Conservation (phyloP, 257 asterid species). For the Fraxinus quadrangulata region DNA sequence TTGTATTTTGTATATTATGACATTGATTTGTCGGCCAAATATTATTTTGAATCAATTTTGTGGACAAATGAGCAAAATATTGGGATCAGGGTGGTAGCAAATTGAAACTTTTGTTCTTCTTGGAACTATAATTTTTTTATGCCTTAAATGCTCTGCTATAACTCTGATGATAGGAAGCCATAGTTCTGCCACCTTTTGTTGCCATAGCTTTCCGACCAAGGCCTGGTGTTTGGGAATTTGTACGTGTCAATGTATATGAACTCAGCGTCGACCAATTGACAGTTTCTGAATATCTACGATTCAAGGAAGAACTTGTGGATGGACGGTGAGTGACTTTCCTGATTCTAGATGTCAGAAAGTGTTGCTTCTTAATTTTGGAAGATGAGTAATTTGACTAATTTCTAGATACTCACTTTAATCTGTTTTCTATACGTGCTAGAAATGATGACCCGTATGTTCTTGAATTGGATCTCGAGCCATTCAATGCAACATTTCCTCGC, state of each 20-base stretch:
- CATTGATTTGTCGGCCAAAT: neutral
- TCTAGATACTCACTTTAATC: slow-evolving; percentile 2
- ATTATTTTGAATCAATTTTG: neutral
- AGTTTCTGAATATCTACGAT: slow-evolving; percentile 74
- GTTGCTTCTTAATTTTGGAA: neutral
- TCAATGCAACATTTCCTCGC: slow-evolving; percentile 86
- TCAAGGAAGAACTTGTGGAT: slow-evolving; percentile 89
- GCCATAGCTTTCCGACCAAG: slow-evolving; percentile 93
- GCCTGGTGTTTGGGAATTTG: slow-evolving; percentile 99
- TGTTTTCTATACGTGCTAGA: slow-evolving; percentile 40
- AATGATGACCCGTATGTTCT: slow-evolving; percentile 56
- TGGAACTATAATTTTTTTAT: slow-evolving; percentile 2
- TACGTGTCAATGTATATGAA: slow-evolving; percentile 85
- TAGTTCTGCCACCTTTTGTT: slow-evolving; percentile 92
- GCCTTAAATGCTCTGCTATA: slow-evolving; percentile 11
- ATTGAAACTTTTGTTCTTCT: neutral
- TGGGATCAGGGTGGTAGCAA: neutral
- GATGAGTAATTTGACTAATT: neutral
- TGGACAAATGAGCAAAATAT: neutral
- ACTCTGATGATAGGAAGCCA: slow-evolving; percentile 74
- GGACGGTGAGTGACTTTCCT: slow-evolving; percentile 63
- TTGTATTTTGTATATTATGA: neutral
- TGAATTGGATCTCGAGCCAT: slow-evolving; percentile 98
- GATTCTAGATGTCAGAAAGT: neutral
- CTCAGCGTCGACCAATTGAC: slow-evolving; percentile 88